Conservation (phyloP, 345 rosid species). For the Camelina laxa region DNA sequence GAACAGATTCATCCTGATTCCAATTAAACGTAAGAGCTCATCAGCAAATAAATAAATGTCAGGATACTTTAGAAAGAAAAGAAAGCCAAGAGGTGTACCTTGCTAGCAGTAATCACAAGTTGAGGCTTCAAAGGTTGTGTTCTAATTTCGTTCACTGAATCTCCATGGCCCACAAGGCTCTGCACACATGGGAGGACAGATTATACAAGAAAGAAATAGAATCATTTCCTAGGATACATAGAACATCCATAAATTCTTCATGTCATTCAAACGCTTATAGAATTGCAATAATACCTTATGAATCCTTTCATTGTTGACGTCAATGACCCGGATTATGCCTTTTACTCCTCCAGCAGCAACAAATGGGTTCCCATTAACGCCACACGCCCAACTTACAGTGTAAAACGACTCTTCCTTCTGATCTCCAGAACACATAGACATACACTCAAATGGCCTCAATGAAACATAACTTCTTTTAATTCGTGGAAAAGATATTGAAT, state of each 20-base stretch:
- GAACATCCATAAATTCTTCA: conserved; percentile 16
- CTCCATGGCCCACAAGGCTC: conserved; percentile 99
- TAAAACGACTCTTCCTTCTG: conserved; percentile 99
- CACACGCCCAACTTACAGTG: conserved; percentile 92
- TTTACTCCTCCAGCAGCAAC: conserved; percentile 88
- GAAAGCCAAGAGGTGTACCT: conserved; percentile 49
- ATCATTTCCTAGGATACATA: conserved; percentile 25
- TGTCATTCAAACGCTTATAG: conserved; percentile 1
- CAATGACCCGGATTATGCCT: conserved; percentile 88
- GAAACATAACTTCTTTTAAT: conserved; percentile 25
- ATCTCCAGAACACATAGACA: conserved; percentile 61
- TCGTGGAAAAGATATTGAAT: conserved; percentile 20
- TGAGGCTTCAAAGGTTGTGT: conserved; percentile 92
- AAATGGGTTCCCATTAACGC: conserved; percentile 65
- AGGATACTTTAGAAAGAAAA: not conserved
- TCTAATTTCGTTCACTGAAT: conserved; percentile 93
- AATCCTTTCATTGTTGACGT: conserved; percentile 76
- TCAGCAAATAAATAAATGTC: conserved; percentile 27
- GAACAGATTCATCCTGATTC: conserved; percentile 89
- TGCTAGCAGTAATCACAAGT: conserved; percentile 93
- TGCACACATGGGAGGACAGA: conserved; percentile 40
- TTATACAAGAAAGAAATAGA: conserved; percentile 18
- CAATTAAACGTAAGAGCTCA: conserved; percentile 31
- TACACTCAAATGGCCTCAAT: conserved; percentile 43
- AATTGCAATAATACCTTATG: conserved; percentile 62